Evolutionary conservation across 257 asterid species (phyloP).

Genomic region (Verbascum thapsus): DNA sequence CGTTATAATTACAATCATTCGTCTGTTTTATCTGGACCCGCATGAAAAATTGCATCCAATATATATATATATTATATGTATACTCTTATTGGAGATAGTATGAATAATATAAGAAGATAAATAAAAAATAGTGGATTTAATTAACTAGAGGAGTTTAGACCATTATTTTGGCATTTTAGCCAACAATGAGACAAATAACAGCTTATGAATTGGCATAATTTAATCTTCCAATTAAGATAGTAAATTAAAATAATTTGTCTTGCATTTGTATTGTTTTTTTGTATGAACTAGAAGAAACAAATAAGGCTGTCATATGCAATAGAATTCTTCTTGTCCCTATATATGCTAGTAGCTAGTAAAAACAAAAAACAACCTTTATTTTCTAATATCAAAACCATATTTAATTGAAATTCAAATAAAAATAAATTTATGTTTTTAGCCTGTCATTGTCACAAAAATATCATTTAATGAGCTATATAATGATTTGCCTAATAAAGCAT

Average conservation of each 20-base stretch:
- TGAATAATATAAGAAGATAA: background rate
- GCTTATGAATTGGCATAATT: background rate
- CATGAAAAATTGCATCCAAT: too few relatives aligned
- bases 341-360: background rate
- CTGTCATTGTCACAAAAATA: constrained; percentile 30
- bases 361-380: constrained; percentile 2
- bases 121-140: constrained; percentile 11
- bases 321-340: constrained; percentile 29
- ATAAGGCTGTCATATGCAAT: constrained; percentile 26
- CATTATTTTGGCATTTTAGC: constrained; percentile 22
- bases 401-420: background rate
- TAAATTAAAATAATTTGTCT: background rate
- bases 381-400: too few relatives aligned
- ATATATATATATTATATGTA: too few relatives aligned
- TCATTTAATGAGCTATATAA: constrained; percentile 21
- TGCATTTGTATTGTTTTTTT: background rate
- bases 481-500: constrained; percentile 28
- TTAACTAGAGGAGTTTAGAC: constrained; percentile 22
- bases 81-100: constrained; percentile 27
- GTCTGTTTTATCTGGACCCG: too few relatives aligned
- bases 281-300: constrained; percentile 25
- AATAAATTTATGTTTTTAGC: constrained; percentile 5
- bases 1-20: too few relatives aligned
- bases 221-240: constrained; percentile 13
- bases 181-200: constrained; percentile 22